Evolutionary conservation across 2,329 filamentous ascomycete species (phyloP), one percentile per base, ranked within the genome.

Genomic region (Claviceps sp.): DNA sequence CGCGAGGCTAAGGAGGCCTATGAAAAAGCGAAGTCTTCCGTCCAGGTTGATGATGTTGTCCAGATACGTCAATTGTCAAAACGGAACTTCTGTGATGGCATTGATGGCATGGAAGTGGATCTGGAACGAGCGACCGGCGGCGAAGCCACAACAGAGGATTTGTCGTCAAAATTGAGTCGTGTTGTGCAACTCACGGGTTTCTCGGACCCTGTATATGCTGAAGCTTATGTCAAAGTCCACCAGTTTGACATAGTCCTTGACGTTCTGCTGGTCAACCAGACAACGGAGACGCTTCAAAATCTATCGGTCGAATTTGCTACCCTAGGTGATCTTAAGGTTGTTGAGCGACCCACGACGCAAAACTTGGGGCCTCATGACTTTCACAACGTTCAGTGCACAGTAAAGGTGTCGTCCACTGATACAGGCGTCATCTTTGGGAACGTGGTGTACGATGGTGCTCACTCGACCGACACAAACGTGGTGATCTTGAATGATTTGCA

Each of bases 391-490:
- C 93, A 98, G 69, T 91, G 90, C 65, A 98, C 93, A 11, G 94
- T 98, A 76, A 97, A 97, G 73, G 93, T 98, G 22, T 95, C 89
- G 3, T 95, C 89, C 6, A 98, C 93, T 4, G 93, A 98, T 65
- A 97, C 93, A 2, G 93, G 93, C 52, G 93, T 98, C 59, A 98
- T 98, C 60, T 98, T 98, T 62, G 93, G 93, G 59, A 98, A 98
- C 64, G 90, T 98, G 24, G 87, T 98, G 7, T 98, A 98, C 68
- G 93, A 98, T 61, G 93, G 91, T 34, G 81, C 90, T 5, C 88
- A 88, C 70, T 90, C 85, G 47, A 94, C 87, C 1, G 93, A 95
- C 66, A 94, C 87, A 51, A 94, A 95, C 59, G 93, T 98, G 8
- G 93, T 98, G 52, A 98, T 98, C 60, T 78, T 98, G 51, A 97